Evolutionary conservation across 345 rosid genomes (phyloP), one percentile per base, ranked within the genome.

Genomic region (Dipteronia sinensis): DNA sequence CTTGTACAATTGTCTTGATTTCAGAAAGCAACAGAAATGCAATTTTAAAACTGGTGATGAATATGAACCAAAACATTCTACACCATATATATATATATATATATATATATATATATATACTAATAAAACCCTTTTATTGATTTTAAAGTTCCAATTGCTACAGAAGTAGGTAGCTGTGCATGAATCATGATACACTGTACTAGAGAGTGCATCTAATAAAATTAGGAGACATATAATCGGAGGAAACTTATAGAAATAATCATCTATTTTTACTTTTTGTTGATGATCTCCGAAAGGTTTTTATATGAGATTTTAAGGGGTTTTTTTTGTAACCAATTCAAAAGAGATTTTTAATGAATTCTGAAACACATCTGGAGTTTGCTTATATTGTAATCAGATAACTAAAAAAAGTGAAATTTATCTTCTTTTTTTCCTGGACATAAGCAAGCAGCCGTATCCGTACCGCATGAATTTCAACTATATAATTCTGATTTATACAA

Each of bases 21-120:
- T 4, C 0, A 67, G 76, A 58, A 40, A 69, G 23, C 81, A 64
- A 56, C 74, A 55, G 38, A 40, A 72, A 72, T 40, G 19, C 59
- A 9, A 31, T 67, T 67, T 67, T 34, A 47, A 59, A 42, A 13
- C 23, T 42, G 25, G 0, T 47, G 46, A 56, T 4, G 17, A 74
- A 74, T 22, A 56, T 4, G 17, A 74, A 74, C 23, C 25, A 62
- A 27, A 63, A 11, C 59, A 74, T 64, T 46, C 69, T 53, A 53
- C 25, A 17, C 20, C 68, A 10, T 23, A 34, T 34, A 31, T 6
- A 42, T 42, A 42, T 42, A 42, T 6, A 42, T 42, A 42, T 42
- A 42, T 6, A 42, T 42, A 42, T 42, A 42, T n/a, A 10, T 23
- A 34, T 34, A 31, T 6, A 42, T 42, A 42, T 42, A 42, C 10